Percentiles rank a stretch among this genome's conserved stretches.
Evolutionary conservation across 495 filamentous ascomycete species (phyloP).

Genomic region (Penicillium lividum): DNA sequence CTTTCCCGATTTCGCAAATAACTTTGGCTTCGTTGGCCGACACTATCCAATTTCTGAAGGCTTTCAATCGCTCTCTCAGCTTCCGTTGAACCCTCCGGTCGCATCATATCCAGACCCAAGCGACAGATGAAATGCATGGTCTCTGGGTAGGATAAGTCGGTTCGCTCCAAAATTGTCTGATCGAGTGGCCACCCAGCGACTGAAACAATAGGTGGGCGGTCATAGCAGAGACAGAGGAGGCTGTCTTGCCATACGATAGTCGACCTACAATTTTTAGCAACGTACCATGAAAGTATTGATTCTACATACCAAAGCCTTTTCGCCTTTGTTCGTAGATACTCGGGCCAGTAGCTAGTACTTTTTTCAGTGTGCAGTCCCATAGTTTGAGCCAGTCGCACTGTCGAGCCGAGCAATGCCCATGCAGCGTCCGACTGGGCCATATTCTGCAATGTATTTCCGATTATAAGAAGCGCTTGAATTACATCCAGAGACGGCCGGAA

Average conservation of each 20-base stretch:
- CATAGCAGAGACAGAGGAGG: conserved; percentile 38
- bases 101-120: conserved; percentile 29
- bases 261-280: conserved; percentile 18
- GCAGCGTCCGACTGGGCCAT: conserved; percentile 51
- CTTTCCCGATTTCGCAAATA: conserved; percentile 25
- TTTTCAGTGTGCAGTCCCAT: conserved; percentile 41
- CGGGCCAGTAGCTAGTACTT: conserved; percentile 29
- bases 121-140: conserved; percentile 36
- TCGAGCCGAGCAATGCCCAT: conserved; percentile 47
- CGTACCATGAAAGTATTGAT: neutral
- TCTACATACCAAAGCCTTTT: conserved; percentile 30
- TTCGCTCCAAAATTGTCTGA: conserved; percentile 3
- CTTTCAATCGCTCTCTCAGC: conserved; percentile 20
- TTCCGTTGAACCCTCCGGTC: conserved; percentile 12
- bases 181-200: conserved; percentile 27
- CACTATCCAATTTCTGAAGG: conserved; percentile 25
- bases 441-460: conserved; percentile 50
- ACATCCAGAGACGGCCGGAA: conserved; percentile 45
- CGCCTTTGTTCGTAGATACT: conserved; percentile 26
- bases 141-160: conserved; percentile 29
- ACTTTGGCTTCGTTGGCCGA: conserved; percentile 21
- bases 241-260: conserved; percentile 41
- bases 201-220: conserved; percentile 35
- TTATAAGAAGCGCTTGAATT: conserved; percentile 46
- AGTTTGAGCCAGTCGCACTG: conserved; percentile 48